Percentiles rank a stretch among this genome's conserved stretches.
These are phyloP conservation scores for Solanum paucissectum DNA, from an alignment of 257 asterid genomes.

Conservation along the genomic window DNA sequence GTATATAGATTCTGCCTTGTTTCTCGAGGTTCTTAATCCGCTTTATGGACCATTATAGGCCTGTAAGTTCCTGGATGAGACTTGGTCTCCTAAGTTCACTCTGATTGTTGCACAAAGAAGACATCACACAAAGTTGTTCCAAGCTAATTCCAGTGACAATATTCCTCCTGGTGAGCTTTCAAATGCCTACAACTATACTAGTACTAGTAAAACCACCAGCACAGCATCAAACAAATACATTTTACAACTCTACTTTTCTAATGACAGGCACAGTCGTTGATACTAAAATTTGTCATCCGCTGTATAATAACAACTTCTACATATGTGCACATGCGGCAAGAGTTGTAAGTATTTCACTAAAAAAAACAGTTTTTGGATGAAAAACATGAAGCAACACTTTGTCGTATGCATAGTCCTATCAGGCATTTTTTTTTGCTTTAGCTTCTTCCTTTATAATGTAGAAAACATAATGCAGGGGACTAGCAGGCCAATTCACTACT, in stretches of 20 bases:
- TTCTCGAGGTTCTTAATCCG: background rate
- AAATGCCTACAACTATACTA: background rate
- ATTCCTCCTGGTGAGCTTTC: slow-evolving; percentile 26
- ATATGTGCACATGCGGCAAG: background rate
- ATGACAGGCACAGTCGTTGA: slow-evolving; percentile 11
- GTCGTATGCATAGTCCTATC: background rate
- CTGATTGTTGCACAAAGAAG: slow-evolving; percentile 34
- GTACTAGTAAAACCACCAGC: background rate
- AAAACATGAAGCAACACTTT: background rate
- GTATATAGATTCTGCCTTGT: background rate
- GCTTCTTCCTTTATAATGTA: background rate
- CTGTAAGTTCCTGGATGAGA: slow-evolving; percentile 32
- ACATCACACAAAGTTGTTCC: slow-evolving; percentile 40
- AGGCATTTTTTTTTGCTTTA: background rate
- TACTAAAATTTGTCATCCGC: slow-evolving; percentile 7
- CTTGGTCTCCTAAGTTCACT: slow-evolving; percentile 41
- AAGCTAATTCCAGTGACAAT: slow-evolving; percentile 14
- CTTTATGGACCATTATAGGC: slow-evolving; percentile 16
- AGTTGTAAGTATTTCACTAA: background rate
- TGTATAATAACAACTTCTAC: slow-evolving; percentile 4
- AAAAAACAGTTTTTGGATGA: background rate
- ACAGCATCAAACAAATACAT: background rate
- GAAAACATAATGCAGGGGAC: slow-evolving; percentile 30
- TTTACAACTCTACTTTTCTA: background rate
- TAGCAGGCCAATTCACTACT: slow-evolving; percentile 36